A percentile compares a stretch with the other conserved stretches of the same genome.
phyloP scores from a whole-genome alignment of 2,329 filamentous ascomycete genomes.

The Venturia nashicola region DNA sequence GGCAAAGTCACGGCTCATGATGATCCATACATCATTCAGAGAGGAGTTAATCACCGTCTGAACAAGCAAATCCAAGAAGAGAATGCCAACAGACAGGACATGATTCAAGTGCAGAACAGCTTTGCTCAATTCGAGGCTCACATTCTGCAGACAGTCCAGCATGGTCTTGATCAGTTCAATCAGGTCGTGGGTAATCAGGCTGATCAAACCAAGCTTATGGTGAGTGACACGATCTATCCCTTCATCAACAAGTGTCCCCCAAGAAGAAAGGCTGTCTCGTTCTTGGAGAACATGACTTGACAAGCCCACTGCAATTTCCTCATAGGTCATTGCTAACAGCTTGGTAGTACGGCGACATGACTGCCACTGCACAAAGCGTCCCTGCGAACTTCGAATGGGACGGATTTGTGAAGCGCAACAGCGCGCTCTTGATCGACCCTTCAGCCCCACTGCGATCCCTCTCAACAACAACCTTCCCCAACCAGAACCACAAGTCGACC shows the following conservation, averaged over 20 bases:
- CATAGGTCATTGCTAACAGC: background rate
- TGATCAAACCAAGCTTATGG: conserved; percentile 64
- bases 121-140: conserved; percentile 82
- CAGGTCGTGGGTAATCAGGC: conserved; percentile 68
- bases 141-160: conserved; percentile 69
- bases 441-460: conserved; percentile 61
- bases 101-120: conserved; percentile 81
- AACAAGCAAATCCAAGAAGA: conserved; percentile 88
- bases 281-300: too few relatives aligned
- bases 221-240: background rate
- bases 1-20: conserved; percentile 58
- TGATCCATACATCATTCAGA: conserved; percentile 79
- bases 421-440: conserved; percentile 64
- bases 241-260: too few relatives aligned
- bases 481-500: conserved; percentile 72
- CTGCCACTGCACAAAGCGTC: conserved; percentile 62
- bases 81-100: conserved; percentile 89
- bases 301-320: too few relatives aligned
- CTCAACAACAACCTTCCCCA: conserved; percentile 68
- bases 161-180: conserved; percentile 71
- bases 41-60: conserved; percentile 70
- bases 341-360: conserved; percentile 59
- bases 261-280: too few relatives aligned
- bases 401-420: conserved; percentile 62
- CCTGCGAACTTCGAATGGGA: conserved; percentile 86